These are phyloP conservation scores for Paramecium biaurelia DNA, from an alignment of 73 alveolate species.

Conservation along the genomic window DNA sequence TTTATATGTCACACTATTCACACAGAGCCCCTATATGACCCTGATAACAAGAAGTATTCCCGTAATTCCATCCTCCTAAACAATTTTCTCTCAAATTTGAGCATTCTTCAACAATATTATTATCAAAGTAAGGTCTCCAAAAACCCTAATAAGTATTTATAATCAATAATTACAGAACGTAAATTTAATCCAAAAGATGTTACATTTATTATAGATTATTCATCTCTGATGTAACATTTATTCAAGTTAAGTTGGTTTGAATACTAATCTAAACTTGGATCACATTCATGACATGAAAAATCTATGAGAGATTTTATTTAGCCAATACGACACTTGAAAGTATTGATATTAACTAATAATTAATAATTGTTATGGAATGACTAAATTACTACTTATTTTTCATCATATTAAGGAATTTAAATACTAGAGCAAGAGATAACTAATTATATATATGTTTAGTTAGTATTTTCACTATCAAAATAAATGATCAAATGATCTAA, in stretches of 20 bases:
- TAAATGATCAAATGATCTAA: neutral
- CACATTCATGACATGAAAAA: neutral
- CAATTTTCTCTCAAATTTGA: neutral
- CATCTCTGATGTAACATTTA: neutral
- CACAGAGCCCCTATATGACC: conserved; percentile 60
- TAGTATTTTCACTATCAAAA: neutral
- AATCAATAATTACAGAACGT: neutral
- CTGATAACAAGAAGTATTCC: conserved; percentile 5
- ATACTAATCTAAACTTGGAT: neutral
- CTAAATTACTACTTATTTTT: neutral
- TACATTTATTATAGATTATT: neutral
- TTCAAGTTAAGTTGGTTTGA: neutral
- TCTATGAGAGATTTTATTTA: neutral
- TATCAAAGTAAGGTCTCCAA: conserved; percentile 39
- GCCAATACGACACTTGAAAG: conserved; percentile 1
- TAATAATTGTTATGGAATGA: neutral
- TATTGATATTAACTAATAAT: neutral
- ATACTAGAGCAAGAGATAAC: neutral
- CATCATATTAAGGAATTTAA: neutral
- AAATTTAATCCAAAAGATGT: neutral
- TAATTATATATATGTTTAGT: neutral
- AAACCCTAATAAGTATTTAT: neutral
- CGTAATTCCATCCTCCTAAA: conserved; percentile 41
- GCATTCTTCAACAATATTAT: neutral
- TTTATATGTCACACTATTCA: conserved; percentile 29